A percentile compares a stretch with the other conserved stretches of the same genome.
These are phyloP conservation scores for Groenewaldozyma auringiensis DNA, from an alignment of 1,139 yeast species.

Conservation along the genomic window DNA sequence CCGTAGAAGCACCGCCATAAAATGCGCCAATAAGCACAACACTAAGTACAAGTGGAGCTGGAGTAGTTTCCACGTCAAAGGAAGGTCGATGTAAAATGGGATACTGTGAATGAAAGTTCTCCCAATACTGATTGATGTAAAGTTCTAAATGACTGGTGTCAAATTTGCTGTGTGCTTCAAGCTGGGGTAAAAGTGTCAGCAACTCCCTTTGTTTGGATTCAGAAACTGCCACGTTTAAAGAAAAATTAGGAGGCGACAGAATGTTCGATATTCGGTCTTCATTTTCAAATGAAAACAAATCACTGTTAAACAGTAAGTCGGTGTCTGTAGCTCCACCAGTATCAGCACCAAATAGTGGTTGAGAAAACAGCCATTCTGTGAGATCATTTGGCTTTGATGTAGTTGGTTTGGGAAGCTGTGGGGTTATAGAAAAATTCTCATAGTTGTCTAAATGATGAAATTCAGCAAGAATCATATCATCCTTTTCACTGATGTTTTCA, in stretches of 20 bases:
- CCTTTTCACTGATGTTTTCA: background rate
- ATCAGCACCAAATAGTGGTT: conserved; percentile 2
- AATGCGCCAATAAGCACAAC: conserved; percentile 48
- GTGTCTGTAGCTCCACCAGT: background rate
- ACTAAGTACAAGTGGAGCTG: conserved; percentile 45
- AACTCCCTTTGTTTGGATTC: conserved; percentile 15
- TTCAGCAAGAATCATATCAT: background rate
- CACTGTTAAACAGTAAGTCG: conserved; percentile 3
- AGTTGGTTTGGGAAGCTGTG: conserved; percentile 3
- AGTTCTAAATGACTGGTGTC: conserved; percentile 11
- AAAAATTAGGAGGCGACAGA: conserved; percentile 14
- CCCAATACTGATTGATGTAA: conserved; percentile 38
- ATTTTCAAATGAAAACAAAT: conserved; percentile 5
- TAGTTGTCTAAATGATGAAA: background rate
- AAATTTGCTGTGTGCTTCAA: conserved; percentile 11
- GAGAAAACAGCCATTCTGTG: conserved; percentile 9
- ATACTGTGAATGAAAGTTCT: conserved; percentile 50
- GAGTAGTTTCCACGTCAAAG: conserved; percentile 44
- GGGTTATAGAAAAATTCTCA: background rate
- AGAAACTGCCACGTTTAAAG: conserved; percentile 11
- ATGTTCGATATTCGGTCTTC: conserved; percentile 11
- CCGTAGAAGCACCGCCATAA: conserved; percentile 8
- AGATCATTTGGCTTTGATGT: conserved; percentile 5
- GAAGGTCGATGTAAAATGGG: conserved; percentile 56
- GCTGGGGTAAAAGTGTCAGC: conserved; percentile 11